Conservation (phyloP, 176 grass and related monocot species). For the Themeda triandra region DNA sequence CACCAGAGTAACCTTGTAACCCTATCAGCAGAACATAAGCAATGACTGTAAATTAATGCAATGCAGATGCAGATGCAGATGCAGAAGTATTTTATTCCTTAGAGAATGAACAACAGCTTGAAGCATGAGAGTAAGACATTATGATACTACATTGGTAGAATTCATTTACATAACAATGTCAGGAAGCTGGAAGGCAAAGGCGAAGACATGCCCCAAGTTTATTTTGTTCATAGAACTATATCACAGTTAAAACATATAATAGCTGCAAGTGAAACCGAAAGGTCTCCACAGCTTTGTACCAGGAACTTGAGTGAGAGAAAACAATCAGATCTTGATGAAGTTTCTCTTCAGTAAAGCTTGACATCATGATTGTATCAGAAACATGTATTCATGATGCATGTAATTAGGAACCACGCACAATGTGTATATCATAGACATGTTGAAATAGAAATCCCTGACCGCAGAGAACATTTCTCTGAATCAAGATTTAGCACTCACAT, state of each 20-base stretch:
- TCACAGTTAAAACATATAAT: constrained; percentile 16
- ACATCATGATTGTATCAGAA: constrained; percentile 11
- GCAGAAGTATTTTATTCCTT: constrained; percentile 50
- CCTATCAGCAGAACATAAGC: background rate
- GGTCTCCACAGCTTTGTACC: constrained; percentile 17
- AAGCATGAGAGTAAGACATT: constrained; percentile 33
- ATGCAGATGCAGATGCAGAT: constrained; percentile 57
- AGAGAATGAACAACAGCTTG: constrained; percentile 18
- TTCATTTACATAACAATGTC: constrained; percentile 22
- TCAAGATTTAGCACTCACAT: background rate
- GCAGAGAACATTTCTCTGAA: constrained; percentile 7
- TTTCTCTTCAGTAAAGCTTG: constrained; percentile 17
- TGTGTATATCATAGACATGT: constrained; percentile 2
- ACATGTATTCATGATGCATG: constrained; percentile 7
- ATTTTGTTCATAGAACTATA: constrained; percentile 33
- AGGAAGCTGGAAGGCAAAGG: constrained; percentile 17
- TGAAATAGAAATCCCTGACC: background rate
- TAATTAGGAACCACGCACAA: constrained; percentile 21
- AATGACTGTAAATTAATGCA: background rate
- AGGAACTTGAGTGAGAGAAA: constrained; percentile 15
- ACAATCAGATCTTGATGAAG: constrained; percentile 1
- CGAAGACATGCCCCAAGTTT: background rate
- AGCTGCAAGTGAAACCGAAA: constrained; percentile 19
- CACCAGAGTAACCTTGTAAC: constrained; percentile 10
- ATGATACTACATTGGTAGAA: constrained; percentile 1